Conservation (phyloP, 1,139 yeast genomes). For the Williopsis jadinii region DNA sequence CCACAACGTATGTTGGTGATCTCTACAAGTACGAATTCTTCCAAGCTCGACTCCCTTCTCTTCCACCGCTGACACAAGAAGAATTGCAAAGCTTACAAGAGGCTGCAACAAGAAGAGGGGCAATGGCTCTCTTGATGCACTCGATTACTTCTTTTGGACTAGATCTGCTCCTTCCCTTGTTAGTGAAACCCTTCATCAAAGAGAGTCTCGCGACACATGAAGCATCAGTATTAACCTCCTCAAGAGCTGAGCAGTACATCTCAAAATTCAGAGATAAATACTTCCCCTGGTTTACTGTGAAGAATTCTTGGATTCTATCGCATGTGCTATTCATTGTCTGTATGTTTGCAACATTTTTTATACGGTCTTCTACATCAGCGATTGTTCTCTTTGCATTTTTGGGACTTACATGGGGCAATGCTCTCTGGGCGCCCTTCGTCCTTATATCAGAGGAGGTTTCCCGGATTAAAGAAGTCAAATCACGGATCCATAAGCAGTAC, state of each 20-base stretch:
- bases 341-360: constrained; percentile 34
- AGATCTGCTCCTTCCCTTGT: constrained; percentile 32
- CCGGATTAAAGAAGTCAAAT: constrained; percentile 33
- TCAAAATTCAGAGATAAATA: constrained; percentile 11
- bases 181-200: constrained; percentile 24
- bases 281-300: constrained; percentile 25
- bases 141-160: constrained; percentile 34
- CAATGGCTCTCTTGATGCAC: constrained; percentile 35
- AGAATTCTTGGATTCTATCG: constrained; percentile 34
- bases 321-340: constrained; percentile 35
- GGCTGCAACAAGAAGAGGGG: constrained; percentile 37
- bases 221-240: constrained; percentile 2
- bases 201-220: constrained; percentile 8
- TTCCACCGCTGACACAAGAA: constrained; percentile 43
- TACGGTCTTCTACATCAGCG: constrained; percentile 30
- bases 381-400: constrained; percentile 34
- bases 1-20: constrained; percentile 44
- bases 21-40: constrained; percentile 31
- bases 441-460: constrained; percentile 41
- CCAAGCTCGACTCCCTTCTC: constrained; percentile 29
- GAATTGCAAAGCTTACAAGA: constrained; percentile 27
- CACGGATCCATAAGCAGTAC: constrained; percentile 13
- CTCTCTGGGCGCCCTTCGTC: constrained; percentile 47
- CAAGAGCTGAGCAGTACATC: constrained; percentile 4
- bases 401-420: constrained; percentile 45